Conservation (phyloP, 169 alveolate species). For the Condylostoma magnum region DNA sequence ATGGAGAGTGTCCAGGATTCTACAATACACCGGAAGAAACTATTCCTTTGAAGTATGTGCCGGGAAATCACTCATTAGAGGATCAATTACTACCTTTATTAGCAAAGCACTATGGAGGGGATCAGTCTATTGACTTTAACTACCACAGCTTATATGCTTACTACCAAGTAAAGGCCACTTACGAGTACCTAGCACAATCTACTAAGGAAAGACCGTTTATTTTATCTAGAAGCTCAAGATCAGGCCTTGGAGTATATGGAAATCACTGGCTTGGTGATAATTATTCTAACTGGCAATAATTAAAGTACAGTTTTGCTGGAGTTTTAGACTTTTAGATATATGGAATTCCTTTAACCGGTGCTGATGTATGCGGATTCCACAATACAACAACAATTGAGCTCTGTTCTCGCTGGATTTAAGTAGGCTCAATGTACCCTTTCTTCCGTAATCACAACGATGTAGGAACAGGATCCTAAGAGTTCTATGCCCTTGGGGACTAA, state of each 20-base stretch:
- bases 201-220: slow-evolving; percentile 52
- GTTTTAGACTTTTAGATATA: slow-evolving; percentile 52
- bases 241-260: slow-evolving; percentile 61
- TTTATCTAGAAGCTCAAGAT: slow-evolving; percentile 54
- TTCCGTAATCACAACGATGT: slow-evolving; percentile 65
- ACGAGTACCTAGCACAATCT: slow-evolving; percentile 35
- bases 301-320: slow-evolving; percentile 51
- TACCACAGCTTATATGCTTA: slow-evolving; percentile 58
- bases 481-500: slow-evolving; percentile 39
- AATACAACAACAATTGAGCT: slow-evolving; percentile 52
- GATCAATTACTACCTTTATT: neutral
- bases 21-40: neutral
- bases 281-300: slow-evolving; percentile 43
- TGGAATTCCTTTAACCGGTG: slow-evolving; percentile 77
- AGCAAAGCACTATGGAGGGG: slow-evolving; percentile 37
- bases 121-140: slow-evolving; percentile 45
- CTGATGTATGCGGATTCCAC: slow-evolving; percentile 80
- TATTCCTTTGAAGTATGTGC: neutral
- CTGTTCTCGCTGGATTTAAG: slow-evolving; percentile 75
- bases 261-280: slow-evolving; percentile 82
- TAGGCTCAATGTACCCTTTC: slow-evolving; percentile 76
- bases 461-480: slow-evolving; percentile 50
- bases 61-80: neutral
- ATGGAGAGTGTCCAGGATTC: slow-evolving; percentile 28
- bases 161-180: slow-evolving; percentile 52